These are phyloP conservation scores for Rhodamnia rubescens DNA, from an alignment of 345 rosid genomes.

Conservation along the genomic window DNA sequence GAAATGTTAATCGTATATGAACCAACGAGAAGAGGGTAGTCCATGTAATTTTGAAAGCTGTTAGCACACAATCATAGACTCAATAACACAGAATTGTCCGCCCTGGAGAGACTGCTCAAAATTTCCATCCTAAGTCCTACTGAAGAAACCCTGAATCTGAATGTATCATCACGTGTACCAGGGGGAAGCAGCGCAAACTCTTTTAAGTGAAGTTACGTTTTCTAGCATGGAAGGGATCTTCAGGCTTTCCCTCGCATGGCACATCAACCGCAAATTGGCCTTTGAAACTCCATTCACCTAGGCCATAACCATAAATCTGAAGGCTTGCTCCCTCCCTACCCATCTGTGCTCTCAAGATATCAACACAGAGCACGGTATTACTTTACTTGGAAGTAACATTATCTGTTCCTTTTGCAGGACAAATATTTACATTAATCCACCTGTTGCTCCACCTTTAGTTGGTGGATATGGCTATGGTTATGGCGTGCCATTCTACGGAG, in stretches of 20 bases:
- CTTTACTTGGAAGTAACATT: neutral
- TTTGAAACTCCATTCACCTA: neutral
- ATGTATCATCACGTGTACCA: neutral
- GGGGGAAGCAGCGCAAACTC: neutral
- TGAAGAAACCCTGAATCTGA: neutral
- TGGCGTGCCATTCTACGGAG: conserved; percentile 72
- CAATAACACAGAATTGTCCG: neutral
- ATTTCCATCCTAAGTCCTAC: neutral
- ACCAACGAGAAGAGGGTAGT: neutral
- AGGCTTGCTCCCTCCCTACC: neutral
- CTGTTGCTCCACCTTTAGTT: conserved; percentile 69
- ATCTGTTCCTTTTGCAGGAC: conserved; percentile 37
- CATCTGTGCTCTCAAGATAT: neutral
- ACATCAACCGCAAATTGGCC: neutral
- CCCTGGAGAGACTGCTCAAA: neutral
- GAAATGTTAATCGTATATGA: neutral
- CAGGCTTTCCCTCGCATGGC: neutral
- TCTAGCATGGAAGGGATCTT: neutral
- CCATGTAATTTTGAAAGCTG: neutral
- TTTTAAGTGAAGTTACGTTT: neutral
- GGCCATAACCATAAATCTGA: neutral
- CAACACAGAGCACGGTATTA: neutral
- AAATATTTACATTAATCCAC: conserved; percentile 83
- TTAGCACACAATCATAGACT: neutral
- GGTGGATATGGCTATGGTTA: conserved; percentile 92